Evolutionary conservation across 176 grass and related monocot genomes (phyloP), one percentile per base, ranked within the genome.

Genomic region (Ampelocalamus luodianensis): DNA sequence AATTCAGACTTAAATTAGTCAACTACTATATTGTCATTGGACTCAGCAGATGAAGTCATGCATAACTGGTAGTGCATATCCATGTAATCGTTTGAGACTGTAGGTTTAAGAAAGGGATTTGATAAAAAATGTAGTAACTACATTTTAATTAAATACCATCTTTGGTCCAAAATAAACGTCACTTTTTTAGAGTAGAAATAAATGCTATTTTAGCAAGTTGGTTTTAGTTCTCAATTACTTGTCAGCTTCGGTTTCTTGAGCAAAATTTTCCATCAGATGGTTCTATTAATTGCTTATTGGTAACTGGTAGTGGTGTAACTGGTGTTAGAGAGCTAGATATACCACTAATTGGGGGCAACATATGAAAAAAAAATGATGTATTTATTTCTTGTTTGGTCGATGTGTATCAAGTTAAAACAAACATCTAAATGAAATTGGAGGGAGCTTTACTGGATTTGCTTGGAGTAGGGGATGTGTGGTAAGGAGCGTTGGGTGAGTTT

Each of bases 91-190:
- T 61, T 77, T 11, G 66, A 58, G 67, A 60, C 11, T 36, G 6
- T 65, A 69, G 69, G 69, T 38, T 16, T 81, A 34, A 18, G 6
- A 80, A 54, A 49, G 9, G 65, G 70, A 72, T 74, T 72, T 59
- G 26, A 4, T 26, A n/a, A 55, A 74, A 74, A 15, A 32, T 62
- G 7, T 53, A 65, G 5, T 39, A 7, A 38, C 37, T 55, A 3
- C 55, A 5, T 55, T 82, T 77, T 87, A 44, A 22, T 29, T 60
- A 10, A 17, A 24, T 65, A 1, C 11, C 24, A 46, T 0, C 2
- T 71, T 46, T 4, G 22, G 40, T 71, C 22, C n/a, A 24, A 70
- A 71, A 71, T 23, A 46, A n/a, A 71, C 8, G 10, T 45, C 32
- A 22, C 23, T 13, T 6, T n/a, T 62, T 17, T 37, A 36, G 20